Evolutionary conservation across 2,329 filamentous ascomycete genomes (phyloP), one percentile per base, ranked within the genome.

Genomic region (Graphiopsis chlorocephala): DNA sequence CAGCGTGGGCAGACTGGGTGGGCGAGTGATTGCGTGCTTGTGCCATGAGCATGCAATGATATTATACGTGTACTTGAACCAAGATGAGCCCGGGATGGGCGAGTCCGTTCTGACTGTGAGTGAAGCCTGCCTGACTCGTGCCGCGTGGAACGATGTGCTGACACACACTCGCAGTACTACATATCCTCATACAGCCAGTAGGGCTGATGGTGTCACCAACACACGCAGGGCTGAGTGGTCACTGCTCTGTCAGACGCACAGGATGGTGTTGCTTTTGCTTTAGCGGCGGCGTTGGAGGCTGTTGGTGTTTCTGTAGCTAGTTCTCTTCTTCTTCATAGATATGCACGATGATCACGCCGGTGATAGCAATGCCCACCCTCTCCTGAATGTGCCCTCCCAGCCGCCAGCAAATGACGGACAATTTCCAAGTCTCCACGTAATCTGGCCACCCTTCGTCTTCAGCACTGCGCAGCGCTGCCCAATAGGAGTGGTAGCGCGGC

Each of bases 21-120:
- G 93, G 0, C 85, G 92, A 70, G 94, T 98, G 60, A 95, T 98
- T 81, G 95, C 93, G 64, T 97, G 93, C 75, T 93, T 96, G 76
- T 88, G 88, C 45, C 84, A 95, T 72, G 90, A 91, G 61, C 88
- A 93, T 75, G 91, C 91, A 2, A 77, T 96, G 67, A 92, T 95
- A 47, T 80, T 95, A 28, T 95, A 95, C 73, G 92, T 95, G 2
- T 95, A 93, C 71, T 83, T 95, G 33, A 84, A 89, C 15, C 86
- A 88, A 70, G 87, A 88, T 61, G 90, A 92, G 65, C 88, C 89
- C 72, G 83, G 83, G 1, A 84, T 84, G 0, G 88, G 91, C 26
- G 89, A 92, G 71, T 90, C 88, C 2, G 90, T 93, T 31, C 81
- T 95, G 64, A 94, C 91, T 53, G 90, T 92, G 79, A 77, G 85